phyloP scores from a whole-genome alignment of 345 rosid species.

The Eucalyptus tenuipes region DNA sequence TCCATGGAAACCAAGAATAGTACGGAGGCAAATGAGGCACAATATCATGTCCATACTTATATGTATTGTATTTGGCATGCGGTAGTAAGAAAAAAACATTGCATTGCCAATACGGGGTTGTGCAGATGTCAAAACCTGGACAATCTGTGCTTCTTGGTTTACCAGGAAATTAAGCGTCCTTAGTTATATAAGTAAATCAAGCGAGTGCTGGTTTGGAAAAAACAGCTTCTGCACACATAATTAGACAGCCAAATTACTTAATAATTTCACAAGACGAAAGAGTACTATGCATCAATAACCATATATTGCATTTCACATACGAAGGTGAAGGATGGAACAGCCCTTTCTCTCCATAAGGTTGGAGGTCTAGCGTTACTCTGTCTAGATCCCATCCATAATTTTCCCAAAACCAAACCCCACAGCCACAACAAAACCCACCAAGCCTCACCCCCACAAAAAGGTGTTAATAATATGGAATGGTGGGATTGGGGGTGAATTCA shows the following conservation, averaged over 20 bases:
- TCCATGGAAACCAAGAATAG: accelerated
- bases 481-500: too few relatives aligned
- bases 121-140: background rate
- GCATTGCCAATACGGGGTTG: background rate
- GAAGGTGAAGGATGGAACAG: too few relatives aligned
- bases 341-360: background rate
- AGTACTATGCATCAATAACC: background rate
- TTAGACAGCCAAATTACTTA: too few relatives aligned
- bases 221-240: too few relatives aligned
- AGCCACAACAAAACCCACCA: too few relatives aligned
- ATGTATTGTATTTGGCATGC: background rate
- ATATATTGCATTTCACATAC: background rate
- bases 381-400: background rate
- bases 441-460: too few relatives aligned
- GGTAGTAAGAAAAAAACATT: background rate
- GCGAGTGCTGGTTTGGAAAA: too few relatives aligned
- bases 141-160: background rate
- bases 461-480: too few relatives aligned
- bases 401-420: background rate
- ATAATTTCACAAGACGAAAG: too few relatives aligned
- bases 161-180: accelerated
- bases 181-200: too few relatives aligned
- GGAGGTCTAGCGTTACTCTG: background rate
- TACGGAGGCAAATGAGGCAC: background rate
- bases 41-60: background rate